Base-by-base conservation (phyloP, 768 basidiomycete genomes). In the Mycena chlorophos region DNA sequence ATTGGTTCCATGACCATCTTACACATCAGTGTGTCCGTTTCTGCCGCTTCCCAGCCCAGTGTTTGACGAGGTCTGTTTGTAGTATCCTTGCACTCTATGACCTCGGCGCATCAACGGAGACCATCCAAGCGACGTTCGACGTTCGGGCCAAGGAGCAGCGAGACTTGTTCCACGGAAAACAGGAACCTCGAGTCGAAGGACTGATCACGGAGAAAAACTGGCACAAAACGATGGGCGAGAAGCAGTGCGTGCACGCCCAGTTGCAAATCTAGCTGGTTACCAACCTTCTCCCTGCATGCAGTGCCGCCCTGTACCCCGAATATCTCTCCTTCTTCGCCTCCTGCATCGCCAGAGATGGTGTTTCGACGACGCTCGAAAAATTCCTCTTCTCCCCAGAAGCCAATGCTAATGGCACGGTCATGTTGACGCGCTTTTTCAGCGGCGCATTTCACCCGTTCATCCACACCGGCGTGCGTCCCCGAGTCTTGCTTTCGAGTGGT, bases 361-460 rank as follows among this genome's bases (percentile, higher is more conserved):
- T 49, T 23, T 1, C 56, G 1, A 17, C 4, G 2, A 27, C 31
- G 1, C 5, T 57, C 5, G 22, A 52, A 13, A 43, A 29, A 16
- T 57, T 30, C 13, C 16, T 52, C 26, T 52, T 56, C 22, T 10
- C 55, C 2, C 40, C 42, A 1, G 25, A 23, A 6, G 51, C 56
- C 17, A 57, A 57, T 34, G 34, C 14, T 2, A 40, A 49, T 10
- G 56, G 51, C 6, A 22, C 51, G 5, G 8, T 57, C 46, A 57
- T 52, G 56, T 42, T 57, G 19, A 23, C 52, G 1, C 40, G 56
- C 1, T 19, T 57, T 14, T 28, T 52, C 25, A 42, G 51, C 17
- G 42, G 56, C 23, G 8, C 52, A 3, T 23, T 57, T 22, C 56
- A 57, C 34, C 51, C 56, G 5, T 30, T 57, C 37, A 57, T 57